Base-by-base conservation (phyloP, 345 rosid species). In the Gossypium raimondii region DNA sequence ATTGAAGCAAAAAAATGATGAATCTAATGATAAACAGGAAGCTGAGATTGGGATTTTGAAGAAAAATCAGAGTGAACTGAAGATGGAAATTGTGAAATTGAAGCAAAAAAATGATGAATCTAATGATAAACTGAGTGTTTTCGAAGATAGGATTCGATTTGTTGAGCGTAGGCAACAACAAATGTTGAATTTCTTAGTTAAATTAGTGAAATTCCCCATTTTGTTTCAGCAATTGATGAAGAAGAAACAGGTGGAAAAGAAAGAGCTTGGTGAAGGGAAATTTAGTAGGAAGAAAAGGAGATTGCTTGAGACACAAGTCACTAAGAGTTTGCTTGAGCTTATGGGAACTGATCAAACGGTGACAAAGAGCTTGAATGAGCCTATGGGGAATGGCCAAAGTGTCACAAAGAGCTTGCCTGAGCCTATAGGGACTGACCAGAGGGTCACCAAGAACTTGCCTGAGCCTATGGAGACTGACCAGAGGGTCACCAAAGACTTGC, bases 121-220 rank as follows among this genome's bases (percentile, higher is more conserved):
- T 34, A 34, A 34, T 47, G 72, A 43, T 75, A 77, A 78, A 41
- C 53, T 90, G 34, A 67, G 22, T 7, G 79, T 81, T 3, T 78
- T 81, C 41, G 85, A 84, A 47, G 87, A 87, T 38, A 78, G 81
- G 20, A 58, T 88, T 52, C 82, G 64, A 18, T 68, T 72, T 2
- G 78, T 86, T 0, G 90, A 88, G 64, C 74, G 78, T 68, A 84
- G 78, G 82, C 89, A 88, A 64, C 75, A 84, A 25, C 89, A 81
- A 73, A 87, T 84, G 81, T 72, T 84, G 47, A 73, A 72, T 69
- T 90, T 90, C 89, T 82, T 86, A 5, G 72, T 75, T 50, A 88
- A 83, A 75, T 82, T 87, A 2, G 63, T 77, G 44, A 82, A 53
- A 78, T 77, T 68, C 57, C 89, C 89, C 13, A 72, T 48, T 43